Evolutionary conservation across 192 early-diverging fungal genomes (phyloP).

Genomic region (Backusella liffmaniae): DNA sequence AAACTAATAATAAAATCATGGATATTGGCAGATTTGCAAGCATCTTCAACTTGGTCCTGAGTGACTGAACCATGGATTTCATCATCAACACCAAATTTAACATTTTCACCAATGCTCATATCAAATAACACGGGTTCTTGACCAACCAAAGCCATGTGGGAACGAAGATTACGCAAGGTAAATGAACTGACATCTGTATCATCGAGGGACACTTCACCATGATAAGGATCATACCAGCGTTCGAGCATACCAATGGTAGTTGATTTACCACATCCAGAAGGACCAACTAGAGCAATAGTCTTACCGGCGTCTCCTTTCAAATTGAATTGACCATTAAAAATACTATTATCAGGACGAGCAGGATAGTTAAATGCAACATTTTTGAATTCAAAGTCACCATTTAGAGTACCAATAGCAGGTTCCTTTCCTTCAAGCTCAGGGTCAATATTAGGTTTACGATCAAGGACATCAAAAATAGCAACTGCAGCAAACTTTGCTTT

Average conservation of each 20-base stretch:
- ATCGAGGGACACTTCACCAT: slow-evolving; percentile 65
- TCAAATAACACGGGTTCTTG: slow-evolving; percentile 95
- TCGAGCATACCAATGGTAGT: slow-evolving; percentile 64
- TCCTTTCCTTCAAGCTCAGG: slow-evolving; percentile 42
- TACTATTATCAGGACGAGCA: slow-evolving; percentile 54
- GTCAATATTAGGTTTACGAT: slow-evolving; percentile 73
- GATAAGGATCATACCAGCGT: slow-evolving; percentile 77
- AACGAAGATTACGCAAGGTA: slow-evolving; percentile 67
- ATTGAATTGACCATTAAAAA: slow-evolving; percentile 39
- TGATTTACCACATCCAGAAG: slow-evolving; percentile 84
- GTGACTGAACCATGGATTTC: slow-evolving; percentile 44
- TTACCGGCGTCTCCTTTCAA: slow-evolving; percentile 60
- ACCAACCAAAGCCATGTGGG: slow-evolving; percentile 81
- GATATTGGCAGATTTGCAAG: slow-evolving; percentile 59
- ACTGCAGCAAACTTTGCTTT: slow-evolving; percentile 81
- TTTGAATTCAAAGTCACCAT: slow-evolving; percentile 39
- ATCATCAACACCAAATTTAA: slow-evolving; percentile 64
- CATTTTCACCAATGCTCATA: slow-evolving; percentile 88
- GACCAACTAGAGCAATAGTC: slow-evolving; percentile 86
- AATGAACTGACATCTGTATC: slow-evolving; percentile 57
- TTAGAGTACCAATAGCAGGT: slow-evolving; percentile 10
- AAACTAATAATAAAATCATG: slow-evolving; percentile 53
- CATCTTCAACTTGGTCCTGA: slow-evolving; percentile 51
- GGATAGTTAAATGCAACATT: slow-evolving; percentile 63
- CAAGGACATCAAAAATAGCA: slow-evolving; percentile 66